These are phyloP conservation scores for Penicillium longicatenatum DNA, from an alignment of 495 filamentous ascomycete genomes.

Conservation along the genomic window DNA sequence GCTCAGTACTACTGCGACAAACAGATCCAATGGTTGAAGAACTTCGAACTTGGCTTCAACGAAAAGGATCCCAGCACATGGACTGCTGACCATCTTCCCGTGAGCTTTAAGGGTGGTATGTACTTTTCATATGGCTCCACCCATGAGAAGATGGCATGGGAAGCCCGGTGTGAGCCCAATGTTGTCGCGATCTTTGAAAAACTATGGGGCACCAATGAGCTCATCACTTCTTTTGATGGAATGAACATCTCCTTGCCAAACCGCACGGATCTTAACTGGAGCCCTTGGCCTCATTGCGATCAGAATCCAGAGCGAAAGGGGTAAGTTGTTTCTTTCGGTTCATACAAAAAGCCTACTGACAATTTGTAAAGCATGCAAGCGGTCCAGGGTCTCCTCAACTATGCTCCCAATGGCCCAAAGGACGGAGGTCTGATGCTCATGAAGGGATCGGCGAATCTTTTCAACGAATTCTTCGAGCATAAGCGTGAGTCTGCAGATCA, in stretches of 20 bases:
- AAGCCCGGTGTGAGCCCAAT: conserved; percentile 42
- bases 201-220: conserved; percentile 44
- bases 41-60: conserved; percentile 42
- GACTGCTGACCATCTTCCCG: conserved; percentile 40
- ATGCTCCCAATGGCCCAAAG: conserved; percentile 40
- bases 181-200: conserved; percentile 42
- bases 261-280: conserved; percentile 32
- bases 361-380: conserved; percentile 7
- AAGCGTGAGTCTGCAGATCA: conserved; percentile 30
- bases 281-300: conserved; percentile 44
- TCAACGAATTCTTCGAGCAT: conserved; percentile 37
- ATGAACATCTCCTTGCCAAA: conserved; percentile 37
- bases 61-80: conserved; percentile 40
- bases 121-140: conserved; percentile 29
- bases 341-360: background rate
- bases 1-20: conserved; percentile 37
- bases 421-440: conserved; percentile 46
- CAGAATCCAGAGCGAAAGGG: conserved; percentile 41
- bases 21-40: conserved; percentile 41
- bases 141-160: conserved; percentile 37
- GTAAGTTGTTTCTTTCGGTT: background rate
- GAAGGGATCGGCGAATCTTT: conserved; percentile 40
- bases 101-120: conserved; percentile 41
- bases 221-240: conserved; percentile 42
- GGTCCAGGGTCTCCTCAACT: conserved; percentile 28